Conservation (phyloP, 1,284 basidiomycete species). For the Polyporus tsugae region DNA sequence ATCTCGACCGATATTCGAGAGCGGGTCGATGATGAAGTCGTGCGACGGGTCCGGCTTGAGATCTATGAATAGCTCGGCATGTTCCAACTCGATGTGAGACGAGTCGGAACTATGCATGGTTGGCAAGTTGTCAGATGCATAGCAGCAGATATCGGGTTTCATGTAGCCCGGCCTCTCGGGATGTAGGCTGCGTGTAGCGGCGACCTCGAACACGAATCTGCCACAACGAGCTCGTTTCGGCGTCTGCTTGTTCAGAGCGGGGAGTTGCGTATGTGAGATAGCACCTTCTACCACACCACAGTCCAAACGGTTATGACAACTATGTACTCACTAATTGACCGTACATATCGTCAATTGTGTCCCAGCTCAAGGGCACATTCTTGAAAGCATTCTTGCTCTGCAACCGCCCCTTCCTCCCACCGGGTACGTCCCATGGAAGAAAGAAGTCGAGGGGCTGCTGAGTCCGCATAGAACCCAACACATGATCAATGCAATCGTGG, state of each 20-base stretch:
- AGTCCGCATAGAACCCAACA: conserved; percentile 18
- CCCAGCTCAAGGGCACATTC: not conserved
- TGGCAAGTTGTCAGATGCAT: not conserved
- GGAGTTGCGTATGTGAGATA: not conserved
- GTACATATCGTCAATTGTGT: not conserved
- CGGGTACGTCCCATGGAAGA: not conserved
- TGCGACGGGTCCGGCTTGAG: conserved; percentile 1
- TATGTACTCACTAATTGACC: conserved; percentile 8
- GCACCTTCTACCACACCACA: no score
- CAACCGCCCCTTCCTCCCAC: not conserved
- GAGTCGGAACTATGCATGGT: not conserved
- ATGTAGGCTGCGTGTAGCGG: not conserved
- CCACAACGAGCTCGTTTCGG: conserved; percentile 18
- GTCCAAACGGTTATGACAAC: not conserved
- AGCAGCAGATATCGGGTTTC: conserved; percentile 26
- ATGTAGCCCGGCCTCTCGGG: not conserved
- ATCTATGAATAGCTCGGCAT: conserved; percentile 26
- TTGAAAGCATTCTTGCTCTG: conserved; percentile 7
- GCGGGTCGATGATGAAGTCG: conserved; percentile 24
- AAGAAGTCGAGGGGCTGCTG: not conserved
- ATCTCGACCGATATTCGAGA: not conserved
- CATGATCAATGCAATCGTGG: not conserved
- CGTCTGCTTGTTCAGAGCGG: conserved; percentile 12
- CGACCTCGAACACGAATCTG: conserved; percentile 20
- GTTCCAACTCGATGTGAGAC: conserved; percentile 17